These are phyloP conservation scores for Tremella yokohamensis DNA, from an alignment of 768 basidiomycete species.

Conservation along the genomic window DNA sequence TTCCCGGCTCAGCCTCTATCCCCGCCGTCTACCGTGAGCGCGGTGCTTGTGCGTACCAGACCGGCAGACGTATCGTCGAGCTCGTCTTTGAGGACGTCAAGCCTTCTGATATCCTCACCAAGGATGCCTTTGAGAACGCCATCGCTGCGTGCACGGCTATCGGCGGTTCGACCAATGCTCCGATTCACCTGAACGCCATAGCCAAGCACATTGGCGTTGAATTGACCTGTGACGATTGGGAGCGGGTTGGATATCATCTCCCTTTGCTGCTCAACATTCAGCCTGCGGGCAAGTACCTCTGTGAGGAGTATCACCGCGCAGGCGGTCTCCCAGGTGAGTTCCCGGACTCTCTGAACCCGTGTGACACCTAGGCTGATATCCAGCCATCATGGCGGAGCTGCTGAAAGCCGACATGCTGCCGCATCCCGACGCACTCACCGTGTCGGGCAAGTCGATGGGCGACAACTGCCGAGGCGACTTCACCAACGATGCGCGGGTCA, in stretches of 20 bases:
- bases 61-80: slow-evolving; percentile 46
- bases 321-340: slow-evolving; percentile 42
- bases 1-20: slow-evolving; percentile 46
- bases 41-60: slow-evolving; percentile 47
- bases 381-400: slow-evolving; percentile 44
- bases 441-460: slow-evolving; percentile 40
- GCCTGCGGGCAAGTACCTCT: slow-evolving; percentile 43
- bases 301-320: slow-evolving; percentile 47
- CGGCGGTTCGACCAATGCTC: slow-evolving; percentile 46
- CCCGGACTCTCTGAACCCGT: neutral
- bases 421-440: slow-evolving; percentile 38
- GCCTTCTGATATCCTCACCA: slow-evolving; percentile 45
- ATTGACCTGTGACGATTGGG: slow-evolving; percentile 40
- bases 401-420: slow-evolving; percentile 32
- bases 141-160: slow-evolving; percentile 42
- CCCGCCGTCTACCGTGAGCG: slow-evolving; percentile 49
- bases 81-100: slow-evolving; percentile 48
- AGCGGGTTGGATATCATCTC: slow-evolving; percentile 38
- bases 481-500: slow-evolving; percentile 43
- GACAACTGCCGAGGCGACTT: slow-evolving; percentile 44
- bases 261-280: slow-evolving; percentile 41
- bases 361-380: slow-evolving; percentile 9
- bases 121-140: slow-evolving; percentile 44
- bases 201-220: slow-evolving; percentile 45
- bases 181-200: slow-evolving; percentile 45